Percentiles rank a stretch among this genome's conserved stretches.
Evolutionary conservation across 345 rosid species (phyloP).

Genomic region (Brassica incana): DNA sequence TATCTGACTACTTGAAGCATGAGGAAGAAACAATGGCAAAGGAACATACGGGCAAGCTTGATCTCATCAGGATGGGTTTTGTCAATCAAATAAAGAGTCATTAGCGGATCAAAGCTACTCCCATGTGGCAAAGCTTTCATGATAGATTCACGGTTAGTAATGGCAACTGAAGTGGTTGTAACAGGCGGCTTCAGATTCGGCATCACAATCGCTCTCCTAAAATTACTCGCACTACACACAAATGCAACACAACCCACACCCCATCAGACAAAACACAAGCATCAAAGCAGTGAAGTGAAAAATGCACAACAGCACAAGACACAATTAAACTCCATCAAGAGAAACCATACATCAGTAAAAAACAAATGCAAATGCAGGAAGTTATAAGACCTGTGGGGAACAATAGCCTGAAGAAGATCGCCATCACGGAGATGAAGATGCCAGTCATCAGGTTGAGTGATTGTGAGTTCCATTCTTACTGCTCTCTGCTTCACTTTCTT

Average conservation of each 20-base stretch:
- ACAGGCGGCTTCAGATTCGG: constrained; percentile 93
- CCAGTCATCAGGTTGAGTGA: constrained; percentile 84
- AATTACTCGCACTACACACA: constrained; percentile 57
- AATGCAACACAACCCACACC: not conserved
- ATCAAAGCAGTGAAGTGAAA: constrained; percentile 3
- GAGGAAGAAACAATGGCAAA: constrained; percentile 6
- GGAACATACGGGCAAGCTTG: constrained; percentile 76
- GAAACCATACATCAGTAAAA: too few relatives aligned
- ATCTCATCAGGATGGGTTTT: constrained; percentile 80
- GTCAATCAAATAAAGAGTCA: constrained; percentile 95
- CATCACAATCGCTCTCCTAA: constrained; percentile 89
- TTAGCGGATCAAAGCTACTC: constrained; percentile 74
- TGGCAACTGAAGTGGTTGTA: constrained; percentile 71
- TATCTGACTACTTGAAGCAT: not conserved
- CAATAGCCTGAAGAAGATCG: constrained; percentile 68
- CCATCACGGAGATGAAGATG: constrained; percentile 88
- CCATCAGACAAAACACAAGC: constrained; percentile 21
- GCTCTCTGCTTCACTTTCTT: constrained; percentile 35
- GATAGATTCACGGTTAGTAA: constrained; percentile 63
- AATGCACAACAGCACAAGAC: not conserved
- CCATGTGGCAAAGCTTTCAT: constrained; percentile 58
- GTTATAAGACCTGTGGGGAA: constrained; percentile 61
- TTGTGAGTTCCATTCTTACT: constrained; percentile 60
- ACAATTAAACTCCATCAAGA: not conserved
- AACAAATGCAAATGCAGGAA: not conserved